phyloP scores from a whole-genome alignment of 768 basidiomycete genomes.

The Xanthoconium stramineum region DNA sequence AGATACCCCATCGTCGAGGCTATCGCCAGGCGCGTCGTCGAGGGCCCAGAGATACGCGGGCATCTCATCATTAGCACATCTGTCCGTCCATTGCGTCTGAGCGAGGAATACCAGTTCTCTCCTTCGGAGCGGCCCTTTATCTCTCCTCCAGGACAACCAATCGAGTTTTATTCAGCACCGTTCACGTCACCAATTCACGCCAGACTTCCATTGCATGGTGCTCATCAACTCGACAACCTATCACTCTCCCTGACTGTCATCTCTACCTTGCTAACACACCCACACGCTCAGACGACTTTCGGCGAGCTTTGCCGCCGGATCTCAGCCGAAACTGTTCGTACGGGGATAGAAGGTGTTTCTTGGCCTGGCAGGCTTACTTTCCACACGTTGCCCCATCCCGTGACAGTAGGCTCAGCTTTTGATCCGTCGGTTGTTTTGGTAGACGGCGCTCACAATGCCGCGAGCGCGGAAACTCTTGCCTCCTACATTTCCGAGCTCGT shows the following conservation, averaged over 20 bases:
- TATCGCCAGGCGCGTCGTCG: slow-evolving; percentile 43
- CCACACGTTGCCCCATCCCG: slow-evolving; percentile 34
- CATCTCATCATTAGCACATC: slow-evolving; percentile 34
- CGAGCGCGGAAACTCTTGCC: slow-evolving; percentile 67
- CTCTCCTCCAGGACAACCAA: slow-evolving; percentile 39
- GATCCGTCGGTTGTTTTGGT: slow-evolving; percentile 53
- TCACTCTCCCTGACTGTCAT: slow-evolving; percentile 63
- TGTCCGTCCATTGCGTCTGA: slow-evolving; percentile 36
- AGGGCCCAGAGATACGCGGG: slow-evolving; percentile 35
- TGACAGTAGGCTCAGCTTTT: slow-evolving; percentile 10
- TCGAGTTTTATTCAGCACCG: slow-evolving; percentile 41
- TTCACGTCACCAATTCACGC: slow-evolving; percentile 46
- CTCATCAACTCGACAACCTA: slow-evolving; percentile 86
- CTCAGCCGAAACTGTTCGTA: slow-evolving; percentile 44
- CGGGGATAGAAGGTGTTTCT: slow-evolving; percentile 54
- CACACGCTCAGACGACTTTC: slow-evolving; percentile 26
- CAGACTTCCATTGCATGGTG: slow-evolving; percentile 66
- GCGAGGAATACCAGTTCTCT: slow-evolving; percentile 33
- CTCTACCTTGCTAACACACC: slow-evolving; percentile 48
- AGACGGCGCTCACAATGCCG: slow-evolving; percentile 93
- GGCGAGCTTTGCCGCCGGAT: slow-evolving; percentile 31
- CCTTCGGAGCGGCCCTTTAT: slow-evolving; percentile 27
- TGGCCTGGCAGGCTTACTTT: slow-evolving; percentile 91
- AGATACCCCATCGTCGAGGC: slow-evolving; percentile 45
- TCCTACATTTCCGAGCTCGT: slow-evolving; percentile 48